A percentile compares a stretch with the other conserved stretches of the same genome.
These are phyloP conservation scores for Fusarium foetens DNA, from an alignment of 2,329 filamentous ascomycete genomes.

Conservation along the genomic window DNA sequence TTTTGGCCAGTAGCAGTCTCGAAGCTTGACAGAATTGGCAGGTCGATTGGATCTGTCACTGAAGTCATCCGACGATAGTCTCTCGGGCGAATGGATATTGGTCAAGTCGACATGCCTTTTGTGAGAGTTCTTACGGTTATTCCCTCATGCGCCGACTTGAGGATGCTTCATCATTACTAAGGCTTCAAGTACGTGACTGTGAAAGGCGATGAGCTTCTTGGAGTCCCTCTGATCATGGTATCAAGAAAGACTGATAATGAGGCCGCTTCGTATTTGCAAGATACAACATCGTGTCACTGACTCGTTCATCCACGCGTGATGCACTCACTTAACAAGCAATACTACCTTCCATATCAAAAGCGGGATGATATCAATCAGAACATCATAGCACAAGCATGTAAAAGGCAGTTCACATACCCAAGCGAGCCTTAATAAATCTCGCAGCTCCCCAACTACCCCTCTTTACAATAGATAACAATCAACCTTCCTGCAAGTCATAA, in stretches of 20 bases:
- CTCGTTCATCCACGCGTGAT: background rate
- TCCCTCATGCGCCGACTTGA: no score
- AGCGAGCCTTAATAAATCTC: conserved; percentile 6
- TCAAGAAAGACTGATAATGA: background rate
- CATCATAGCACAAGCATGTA: background rate
- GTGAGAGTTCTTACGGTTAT: background rate
- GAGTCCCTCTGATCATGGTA: rapidly evolving
- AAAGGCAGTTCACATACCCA: conserved; percentile 4
- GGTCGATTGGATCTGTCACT: rapidly evolving
- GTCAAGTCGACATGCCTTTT: background rate
- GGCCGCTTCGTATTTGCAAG: background rate
- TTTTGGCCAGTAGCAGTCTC: background rate
- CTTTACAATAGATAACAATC: conserved; percentile 4
- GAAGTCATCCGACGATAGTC: no score
- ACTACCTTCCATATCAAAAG: conserved; percentile 12
- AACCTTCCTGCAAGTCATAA: background rate
- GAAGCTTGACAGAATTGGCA: background rate
- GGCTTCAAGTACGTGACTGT: no score
- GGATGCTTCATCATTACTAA: no score
- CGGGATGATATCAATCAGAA: background rate
- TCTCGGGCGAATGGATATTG: background rate
- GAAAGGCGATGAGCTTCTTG: rapidly evolving
- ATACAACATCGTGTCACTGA: background rate
- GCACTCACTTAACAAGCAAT: background rate
- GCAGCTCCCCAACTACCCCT: background rate